Conservation (phyloP, 257 asterid genomes). For the Nicotiana otophora region DNA sequence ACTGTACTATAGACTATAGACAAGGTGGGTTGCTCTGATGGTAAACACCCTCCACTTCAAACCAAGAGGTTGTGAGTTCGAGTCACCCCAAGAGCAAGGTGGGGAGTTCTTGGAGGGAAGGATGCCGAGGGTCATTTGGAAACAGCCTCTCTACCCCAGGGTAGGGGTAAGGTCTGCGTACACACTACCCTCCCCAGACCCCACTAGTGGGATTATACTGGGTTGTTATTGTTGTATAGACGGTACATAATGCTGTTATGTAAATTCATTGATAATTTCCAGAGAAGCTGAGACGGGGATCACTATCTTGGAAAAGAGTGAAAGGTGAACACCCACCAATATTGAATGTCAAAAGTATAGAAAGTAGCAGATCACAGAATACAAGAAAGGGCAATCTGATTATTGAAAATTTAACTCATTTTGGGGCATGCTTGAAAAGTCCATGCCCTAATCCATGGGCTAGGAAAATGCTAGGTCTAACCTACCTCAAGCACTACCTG, state of each 20-base stretch:
- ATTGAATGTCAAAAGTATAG: background rate
- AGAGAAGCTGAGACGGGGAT: background rate
- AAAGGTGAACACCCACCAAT: background rate
- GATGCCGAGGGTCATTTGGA: too few relatives aligned
- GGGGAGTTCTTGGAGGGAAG: too few relatives aligned
- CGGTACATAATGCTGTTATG: background rate
- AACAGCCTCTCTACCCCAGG: too few relatives aligned
- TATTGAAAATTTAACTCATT: background rate
- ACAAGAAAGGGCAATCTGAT: background rate
- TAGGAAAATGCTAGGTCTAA: background rate
- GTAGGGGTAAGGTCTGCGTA: too few relatives aligned
- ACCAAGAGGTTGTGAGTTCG: too few relatives aligned
- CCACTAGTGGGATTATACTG: too few relatives aligned
- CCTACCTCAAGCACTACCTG: slow-evolving; percentile 1
- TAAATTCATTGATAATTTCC: background rate
- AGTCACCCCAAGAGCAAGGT: too few relatives aligned
- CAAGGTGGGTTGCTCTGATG: too few relatives aligned
- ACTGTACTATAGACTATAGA: too few relatives aligned
- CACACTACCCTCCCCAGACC: too few relatives aligned
- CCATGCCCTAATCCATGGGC: background rate
- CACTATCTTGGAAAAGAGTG: background rate
- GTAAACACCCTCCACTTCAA: too few relatives aligned
- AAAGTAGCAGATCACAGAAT: background rate
- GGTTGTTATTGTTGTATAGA: too few relatives aligned
- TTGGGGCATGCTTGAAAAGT: background rate